Conservation (phyloP, 352 stramenopile genomes). For the Pelagophyceae sp. region DNA sequence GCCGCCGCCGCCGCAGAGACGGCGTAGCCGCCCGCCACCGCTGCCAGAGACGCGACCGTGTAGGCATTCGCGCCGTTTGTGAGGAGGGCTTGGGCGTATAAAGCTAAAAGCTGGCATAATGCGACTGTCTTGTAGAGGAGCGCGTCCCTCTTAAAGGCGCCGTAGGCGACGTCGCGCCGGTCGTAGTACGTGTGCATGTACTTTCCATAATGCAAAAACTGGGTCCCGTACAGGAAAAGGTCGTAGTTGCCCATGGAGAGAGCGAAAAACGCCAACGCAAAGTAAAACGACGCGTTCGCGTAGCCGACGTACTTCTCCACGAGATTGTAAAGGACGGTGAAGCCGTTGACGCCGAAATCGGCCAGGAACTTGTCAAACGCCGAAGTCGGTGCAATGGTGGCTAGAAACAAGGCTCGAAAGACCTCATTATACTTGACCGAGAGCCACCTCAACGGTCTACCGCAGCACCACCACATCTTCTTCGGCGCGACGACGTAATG, state of each 20-base stretch:
- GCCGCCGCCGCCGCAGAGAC: slow-evolving; percentile 22
- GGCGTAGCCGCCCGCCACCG: slow-evolving; percentile 26
- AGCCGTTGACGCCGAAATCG: slow-evolving; percentile 46
- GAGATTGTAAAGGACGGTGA: slow-evolving; percentile 38
- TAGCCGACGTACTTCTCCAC: slow-evolving; percentile 41
- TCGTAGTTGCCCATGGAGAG: slow-evolving; percentile 23
- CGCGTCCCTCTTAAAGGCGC: slow-evolving; percentile 34
- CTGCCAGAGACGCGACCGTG: slow-evolving; percentile 12
- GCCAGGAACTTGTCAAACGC: slow-evolving; percentile 34
- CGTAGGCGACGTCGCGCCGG: slow-evolving; percentile 27
- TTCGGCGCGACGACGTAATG: slow-evolving; percentile 51
- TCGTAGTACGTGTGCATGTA: slow-evolving; percentile 47
- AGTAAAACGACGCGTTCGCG: slow-evolving; percentile 35
- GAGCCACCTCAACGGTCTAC: slow-evolving; percentile 28
- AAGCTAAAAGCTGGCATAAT: slow-evolving; percentile 23
- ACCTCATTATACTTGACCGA: slow-evolving; percentile 46
- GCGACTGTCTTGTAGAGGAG: slow-evolving; percentile 35
- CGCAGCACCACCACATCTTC: slow-evolving; percentile 31
- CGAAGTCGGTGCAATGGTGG: slow-evolving; percentile 37
- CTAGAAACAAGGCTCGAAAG: slow-evolving; percentile 47
- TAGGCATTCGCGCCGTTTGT: not conserved
- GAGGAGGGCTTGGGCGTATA: slow-evolving; percentile 23
- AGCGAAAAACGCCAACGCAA: slow-evolving; percentile 22
- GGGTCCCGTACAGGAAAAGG: slow-evolving; percentile 42
- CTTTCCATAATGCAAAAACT: slow-evolving; percentile 44